A percentile compares a stretch with the other conserved stretches of the same genome.
These are phyloP conservation scores for Dryadomyces quercus-mongolicae DNA, from an alignment of 2,329 filamentous ascomycete species.

Conservation along the genomic window DNA sequence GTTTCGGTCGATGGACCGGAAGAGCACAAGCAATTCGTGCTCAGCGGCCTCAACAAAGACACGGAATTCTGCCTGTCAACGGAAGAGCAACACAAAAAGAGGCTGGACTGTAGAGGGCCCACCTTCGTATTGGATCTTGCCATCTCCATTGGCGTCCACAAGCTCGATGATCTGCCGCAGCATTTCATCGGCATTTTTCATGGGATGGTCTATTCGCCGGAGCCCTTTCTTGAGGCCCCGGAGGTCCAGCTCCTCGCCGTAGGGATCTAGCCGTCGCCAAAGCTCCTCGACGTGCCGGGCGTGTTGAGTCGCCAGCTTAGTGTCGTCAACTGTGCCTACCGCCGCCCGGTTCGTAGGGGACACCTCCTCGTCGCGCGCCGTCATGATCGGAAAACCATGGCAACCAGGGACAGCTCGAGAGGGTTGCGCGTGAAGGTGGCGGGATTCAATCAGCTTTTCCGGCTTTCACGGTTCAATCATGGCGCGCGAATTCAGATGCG, in stretches of 20 bases:
- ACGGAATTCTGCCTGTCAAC: conserved; percentile 58
- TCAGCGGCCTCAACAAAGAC: conserved; percentile 82
- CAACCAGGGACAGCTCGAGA: background rate
- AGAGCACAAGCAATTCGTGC: conserved; percentile 67
- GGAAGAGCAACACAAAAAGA: background rate
- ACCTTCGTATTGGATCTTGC: conserved; percentile 86
- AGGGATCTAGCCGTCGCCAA: conserved; percentile 72
- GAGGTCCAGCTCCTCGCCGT: conserved; percentile 67
- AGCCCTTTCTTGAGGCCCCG: conserved; percentile 76
- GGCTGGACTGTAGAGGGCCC: background rate
- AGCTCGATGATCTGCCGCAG: conserved; percentile 67
- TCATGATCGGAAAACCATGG: conserved; percentile 5
- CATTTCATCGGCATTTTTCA: conserved; percentile 87
- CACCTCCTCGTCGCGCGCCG: conserved; percentile 2
- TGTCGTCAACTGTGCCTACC: background rate
- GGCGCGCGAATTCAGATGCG: background rate
- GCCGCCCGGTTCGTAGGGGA: background rate
- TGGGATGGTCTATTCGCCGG: conserved; percentile 75
- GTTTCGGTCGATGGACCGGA: conserved; percentile 77
- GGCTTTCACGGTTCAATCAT: background rate
- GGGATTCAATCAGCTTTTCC: background rate
- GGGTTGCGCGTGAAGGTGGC: no score
- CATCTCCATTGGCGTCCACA: conserved; percentile 77
- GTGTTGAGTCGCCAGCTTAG: conserved; percentile 51
- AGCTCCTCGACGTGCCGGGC: conserved; percentile 73